Percentiles rank a stretch among this genome's conserved stretches.
These are phyloP conservation scores for Saccharomycopsis fodiens DNA, from an alignment of 805 yeast species.

Conservation along the genomic window DNA sequence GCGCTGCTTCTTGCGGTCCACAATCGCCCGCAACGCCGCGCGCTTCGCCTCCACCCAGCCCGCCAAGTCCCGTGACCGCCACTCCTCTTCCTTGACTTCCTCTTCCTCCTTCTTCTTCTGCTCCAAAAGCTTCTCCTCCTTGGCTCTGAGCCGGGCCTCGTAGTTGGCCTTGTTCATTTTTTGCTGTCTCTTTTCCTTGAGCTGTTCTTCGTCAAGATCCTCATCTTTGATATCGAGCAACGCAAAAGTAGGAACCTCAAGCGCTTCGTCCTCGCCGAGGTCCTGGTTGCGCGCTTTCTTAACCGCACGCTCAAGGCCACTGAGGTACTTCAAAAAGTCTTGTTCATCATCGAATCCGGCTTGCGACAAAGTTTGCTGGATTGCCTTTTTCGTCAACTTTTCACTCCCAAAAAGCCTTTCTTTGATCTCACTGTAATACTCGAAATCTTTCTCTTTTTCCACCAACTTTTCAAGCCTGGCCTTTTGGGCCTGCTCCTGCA, in stretches of 20 bases:
- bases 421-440: slow-evolving; percentile 56
- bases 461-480: slow-evolving; percentile 71
- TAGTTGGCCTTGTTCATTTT: slow-evolving; percentile 73
- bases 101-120: slow-evolving; percentile 51
- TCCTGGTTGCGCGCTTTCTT: slow-evolving; percentile 60
- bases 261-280: slow-evolving; percentile 47
- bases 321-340: slow-evolving; percentile 61
- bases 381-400: slow-evolving; percentile 43
- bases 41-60: slow-evolving; percentile 79
- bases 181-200: slow-evolving; percentile 84
- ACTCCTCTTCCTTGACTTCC: slow-evolving; percentile 58
- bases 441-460: slow-evolving; percentile 74
- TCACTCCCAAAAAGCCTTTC: slow-evolving; percentile 32
- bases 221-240: slow-evolving; percentile 80
- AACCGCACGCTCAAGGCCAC: slow-evolving; percentile 58
- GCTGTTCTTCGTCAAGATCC: slow-evolving; percentile 67
- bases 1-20: slow-evolving; percentile 59
- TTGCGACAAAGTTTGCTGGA: slow-evolving; percentile 46
- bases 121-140: slow-evolving; percentile 67
- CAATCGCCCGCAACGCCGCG: slow-evolving; percentile 46
- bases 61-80: slow-evolving; percentile 66
- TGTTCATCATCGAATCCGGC: slow-evolving; percentile 75
- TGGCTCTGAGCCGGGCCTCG: slow-evolving; percentile 81
- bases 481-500: slow-evolving; percentile 90
- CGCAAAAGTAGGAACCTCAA: slow-evolving; percentile 53